Evolutionary conservation across 2,329 filamentous ascomycete species (phyloP).

Genomic region (Incumbomyces delicatus): DNA sequence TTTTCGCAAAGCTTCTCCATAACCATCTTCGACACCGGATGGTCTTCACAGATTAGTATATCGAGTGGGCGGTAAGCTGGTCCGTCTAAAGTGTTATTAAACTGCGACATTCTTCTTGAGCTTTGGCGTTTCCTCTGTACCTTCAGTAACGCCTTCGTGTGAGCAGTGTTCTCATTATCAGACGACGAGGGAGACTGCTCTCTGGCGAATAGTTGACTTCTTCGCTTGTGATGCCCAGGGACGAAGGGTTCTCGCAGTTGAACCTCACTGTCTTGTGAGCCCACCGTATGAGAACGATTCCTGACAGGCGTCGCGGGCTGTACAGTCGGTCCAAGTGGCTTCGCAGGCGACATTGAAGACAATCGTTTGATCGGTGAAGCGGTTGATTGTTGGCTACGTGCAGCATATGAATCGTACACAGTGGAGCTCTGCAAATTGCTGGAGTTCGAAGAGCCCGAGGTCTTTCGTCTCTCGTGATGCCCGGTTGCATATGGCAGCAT

Average conservation of each 20-base stretch:
- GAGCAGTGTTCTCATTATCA: slow-evolving; percentile 79
- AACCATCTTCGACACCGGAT: slow-evolving; percentile 93
- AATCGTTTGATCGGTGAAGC: slow-evolving; percentile 20
- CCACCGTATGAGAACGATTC: slow-evolving; percentile 81
- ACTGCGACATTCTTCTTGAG: slow-evolving; percentile 85
- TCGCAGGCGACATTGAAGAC: slow-evolving; percentile 47
- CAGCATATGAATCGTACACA: slow-evolving; percentile 1
- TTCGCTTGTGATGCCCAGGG: slow-evolving; percentile 69
- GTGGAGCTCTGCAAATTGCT: slow-evolving; percentile 49
- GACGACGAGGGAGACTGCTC: slow-evolving; percentile 87
- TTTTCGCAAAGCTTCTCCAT: slow-evolving; percentile 98
- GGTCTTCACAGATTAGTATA: slow-evolving; percentile 93
- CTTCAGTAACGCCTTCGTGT: slow-evolving; percentile 79
- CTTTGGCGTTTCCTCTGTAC: slow-evolving; percentile 93
- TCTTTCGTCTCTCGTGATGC: slow-evolving; percentile 76
- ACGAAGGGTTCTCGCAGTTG: slow-evolving; percentile 49
- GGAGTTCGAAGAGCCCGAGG: slow-evolving; percentile 70
- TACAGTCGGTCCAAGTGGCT: slow-evolving; percentile 48
- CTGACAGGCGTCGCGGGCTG: slow-evolving; percentile 56
- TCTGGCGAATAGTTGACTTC: slow-evolving; percentile 80
- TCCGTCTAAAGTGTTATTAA: slow-evolving; percentile 64
- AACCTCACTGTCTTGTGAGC: slow-evolving; percentile 83
- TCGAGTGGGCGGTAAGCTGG: slow-evolving; percentile 85
- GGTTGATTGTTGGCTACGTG: neutral
- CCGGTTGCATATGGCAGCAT: slow-evolving; percentile 93